Conservation (phyloP, 208 protist species). For the Leishmania braziliensis region DNA sequence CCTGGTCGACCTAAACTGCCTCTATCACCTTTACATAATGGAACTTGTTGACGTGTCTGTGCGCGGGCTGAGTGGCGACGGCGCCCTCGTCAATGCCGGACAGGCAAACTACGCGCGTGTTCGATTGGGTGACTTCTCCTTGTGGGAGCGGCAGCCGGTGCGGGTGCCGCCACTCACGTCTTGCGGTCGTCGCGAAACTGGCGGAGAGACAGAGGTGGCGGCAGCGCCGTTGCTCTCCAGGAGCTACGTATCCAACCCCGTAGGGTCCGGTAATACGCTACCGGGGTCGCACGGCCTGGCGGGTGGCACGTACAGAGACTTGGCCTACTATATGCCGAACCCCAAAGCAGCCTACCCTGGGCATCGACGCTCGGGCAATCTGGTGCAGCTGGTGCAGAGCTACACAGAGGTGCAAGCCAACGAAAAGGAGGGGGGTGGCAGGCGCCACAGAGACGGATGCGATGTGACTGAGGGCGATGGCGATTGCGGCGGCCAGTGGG, state of each 20-base stretch:
- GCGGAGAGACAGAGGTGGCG: background rate
- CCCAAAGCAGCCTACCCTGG: background rate
- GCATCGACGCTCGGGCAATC: constrained; percentile 1
- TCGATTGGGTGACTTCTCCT: constrained; percentile 12
- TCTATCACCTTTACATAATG: constrained; percentile 42
- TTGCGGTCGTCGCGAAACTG: background rate
- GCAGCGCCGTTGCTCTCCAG: constrained; percentile 17
- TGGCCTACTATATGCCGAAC: constrained; percentile 23
- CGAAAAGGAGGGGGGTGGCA: background rate
- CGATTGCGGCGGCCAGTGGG: background rate
- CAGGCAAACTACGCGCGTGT: constrained; percentile 17
- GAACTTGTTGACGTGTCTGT: constrained; percentile 26
- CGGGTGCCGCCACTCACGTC: constrained; percentile 1
- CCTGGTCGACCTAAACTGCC: constrained; percentile 24
- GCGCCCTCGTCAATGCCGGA: constrained; percentile 3
- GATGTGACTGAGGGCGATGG: background rate
- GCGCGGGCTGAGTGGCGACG: constrained; percentile 19
- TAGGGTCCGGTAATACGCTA: background rate
- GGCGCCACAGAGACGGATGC: background rate
- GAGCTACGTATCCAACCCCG: constrained; percentile 11
- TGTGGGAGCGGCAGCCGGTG: constrained; percentile 32
- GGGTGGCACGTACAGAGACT: constrained; percentile 6
- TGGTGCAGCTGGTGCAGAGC: constrained; percentile 33
- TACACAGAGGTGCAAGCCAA: constrained; percentile 13
- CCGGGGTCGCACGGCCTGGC: background rate